Base-by-base conservation (phyloP, 371 early-diverging fungal species). In the Syncephalastrum monosporum region DNA sequence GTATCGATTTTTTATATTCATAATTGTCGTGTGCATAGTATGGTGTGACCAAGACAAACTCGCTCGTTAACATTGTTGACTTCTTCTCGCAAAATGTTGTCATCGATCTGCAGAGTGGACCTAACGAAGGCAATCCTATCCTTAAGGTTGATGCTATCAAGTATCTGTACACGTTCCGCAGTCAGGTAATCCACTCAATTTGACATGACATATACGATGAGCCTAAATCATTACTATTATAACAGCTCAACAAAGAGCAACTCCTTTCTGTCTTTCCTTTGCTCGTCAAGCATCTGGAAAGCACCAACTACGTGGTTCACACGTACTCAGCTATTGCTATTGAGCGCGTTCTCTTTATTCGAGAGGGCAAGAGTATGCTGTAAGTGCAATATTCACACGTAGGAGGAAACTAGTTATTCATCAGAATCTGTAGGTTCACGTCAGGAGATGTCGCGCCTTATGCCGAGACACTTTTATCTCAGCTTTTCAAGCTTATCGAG, bases 101-200 rank as follows among this genome's bases (percentile, higher is more conserved):
- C 19, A 83, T 87, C 6, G 93, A 91, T 61, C 77, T 99, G 53
- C 85, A 87, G 51, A 79, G 86, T 5, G 77, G 91, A 6, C 83
- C 87, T 41, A 83, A 86, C 15, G 89, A 87, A 12, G 76, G 80
- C 2, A 72, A 81, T 5, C 93, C 94, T n/a, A 91, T 99, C 50
- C 85, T 97, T 57, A 94, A 92, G 64, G 93, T 92, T 29, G 95
- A 94, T 64, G 94, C 95, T 8, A 88, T 97, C 76, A 95, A 94
- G 69, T 97, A 90, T 60, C 63, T 97, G 19, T 83, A 87, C 69
- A 90, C 90, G 25, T 97, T 99, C 85, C 85, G 98, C 63, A 89
- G 86, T 59, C 97, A 97, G 69, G 85, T 87, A 67, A 15, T 24
- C 43, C 23, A 1, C 12, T 60, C 42, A 29, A 27, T 21, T 21